These are phyloP conservation scores for Fagopyrum homotropicum DNA, from an alignment of 148 eudicot species.

Conservation along the genomic window DNA sequence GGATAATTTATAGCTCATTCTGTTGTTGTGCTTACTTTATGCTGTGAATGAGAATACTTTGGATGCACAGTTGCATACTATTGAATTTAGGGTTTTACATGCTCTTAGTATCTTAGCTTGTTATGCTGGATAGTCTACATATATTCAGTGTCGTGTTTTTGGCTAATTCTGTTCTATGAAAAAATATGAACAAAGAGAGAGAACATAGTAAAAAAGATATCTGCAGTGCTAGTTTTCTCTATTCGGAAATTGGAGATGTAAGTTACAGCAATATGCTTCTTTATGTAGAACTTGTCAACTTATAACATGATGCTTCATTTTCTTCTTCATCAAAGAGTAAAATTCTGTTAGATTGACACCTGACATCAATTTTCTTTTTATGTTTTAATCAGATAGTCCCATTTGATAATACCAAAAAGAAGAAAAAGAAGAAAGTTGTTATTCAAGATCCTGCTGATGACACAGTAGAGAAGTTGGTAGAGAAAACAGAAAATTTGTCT, in stretches of 20 bases:
- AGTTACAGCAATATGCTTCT: background rate
- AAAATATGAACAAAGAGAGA: background rate
- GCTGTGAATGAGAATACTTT: background rate
- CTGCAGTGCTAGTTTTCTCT: background rate
- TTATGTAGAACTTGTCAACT: background rate
- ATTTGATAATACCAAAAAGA: slow-evolving; percentile 71
- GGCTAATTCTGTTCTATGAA: too few relatives aligned
- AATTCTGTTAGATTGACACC: background rate
- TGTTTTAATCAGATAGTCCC: slow-evolving; percentile 37
- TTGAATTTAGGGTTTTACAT: background rate
- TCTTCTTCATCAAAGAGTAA: background rate
- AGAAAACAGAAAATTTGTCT: slow-evolving; percentile 51
- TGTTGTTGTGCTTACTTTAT: background rate
- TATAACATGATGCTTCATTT: background rate
- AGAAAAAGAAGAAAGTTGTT: slow-evolving; percentile 73
- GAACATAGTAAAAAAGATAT: background rate
- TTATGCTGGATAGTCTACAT: background rate
- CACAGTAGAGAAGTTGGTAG: slow-evolving; percentile 41
- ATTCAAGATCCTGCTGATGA: slow-evolving; percentile 65
- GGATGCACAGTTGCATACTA: background rate
- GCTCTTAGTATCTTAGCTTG: background rate
- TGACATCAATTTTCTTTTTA: background rate
- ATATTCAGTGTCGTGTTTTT: too few relatives aligned
- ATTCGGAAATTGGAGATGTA: background rate
- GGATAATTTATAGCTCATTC: background rate